A percentile compares a stretch with the other conserved stretches of the same genome.
phyloP scores from a whole-genome alignment of 2,329 filamentous ascomycete species.

The Pseudogymnoascus sp. region DNA sequence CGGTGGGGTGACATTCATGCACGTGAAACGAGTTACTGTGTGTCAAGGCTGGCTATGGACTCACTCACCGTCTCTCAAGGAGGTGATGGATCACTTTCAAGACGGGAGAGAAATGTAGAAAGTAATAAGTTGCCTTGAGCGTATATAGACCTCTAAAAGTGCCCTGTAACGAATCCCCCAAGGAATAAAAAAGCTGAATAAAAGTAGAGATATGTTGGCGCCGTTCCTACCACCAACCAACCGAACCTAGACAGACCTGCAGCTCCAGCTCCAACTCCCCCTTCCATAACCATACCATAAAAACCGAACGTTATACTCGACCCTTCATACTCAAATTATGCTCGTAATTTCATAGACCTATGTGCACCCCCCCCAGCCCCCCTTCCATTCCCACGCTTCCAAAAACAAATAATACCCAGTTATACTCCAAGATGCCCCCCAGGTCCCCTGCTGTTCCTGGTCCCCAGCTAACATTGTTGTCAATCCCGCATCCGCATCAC shows the following conservation, averaged over 20 bases:
- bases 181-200: not conserved
- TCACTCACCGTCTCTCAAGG: not conserved
- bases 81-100: not conserved
- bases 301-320: not conserved
- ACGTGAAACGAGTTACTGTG: not conserved
- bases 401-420: not conserved
- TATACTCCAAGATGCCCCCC: not conserved
- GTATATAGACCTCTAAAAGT: not conserved
- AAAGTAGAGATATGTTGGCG: not conserved
- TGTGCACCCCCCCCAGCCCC: not conserved
- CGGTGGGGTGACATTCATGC: not conserved
- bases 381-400: not conserved
- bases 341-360: constrained; percentile 1
- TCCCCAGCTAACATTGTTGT: not conserved
- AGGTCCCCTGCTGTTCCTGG: not conserved
- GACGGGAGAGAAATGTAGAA: not conserved
- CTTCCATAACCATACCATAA: not conserved
- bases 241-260: not conserved
- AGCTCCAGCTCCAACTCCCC: not conserved
- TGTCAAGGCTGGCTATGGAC: not conserved
- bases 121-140: not conserved
- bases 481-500: not conserved
- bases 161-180: not conserved
- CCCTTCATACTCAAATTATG: not conserved
- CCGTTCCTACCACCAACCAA: not conserved